phyloP scores from a whole-genome alignment of 371 early-diverging fungal species.

The Fennellomyces sp. region DNA sequence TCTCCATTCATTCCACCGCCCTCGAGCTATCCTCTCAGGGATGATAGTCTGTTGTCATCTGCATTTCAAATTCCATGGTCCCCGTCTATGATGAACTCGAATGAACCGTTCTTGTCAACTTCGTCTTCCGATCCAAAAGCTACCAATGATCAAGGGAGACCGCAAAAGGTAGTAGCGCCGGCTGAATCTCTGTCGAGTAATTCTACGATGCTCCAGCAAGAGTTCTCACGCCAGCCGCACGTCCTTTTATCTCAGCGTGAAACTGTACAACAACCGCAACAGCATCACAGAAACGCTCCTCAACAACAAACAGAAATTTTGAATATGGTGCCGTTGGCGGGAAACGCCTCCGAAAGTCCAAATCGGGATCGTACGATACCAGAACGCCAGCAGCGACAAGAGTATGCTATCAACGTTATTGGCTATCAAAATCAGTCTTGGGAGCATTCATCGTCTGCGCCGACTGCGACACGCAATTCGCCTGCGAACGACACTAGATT shows the following conservation, averaged over 20 bases:
- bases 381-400: background rate
- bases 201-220: constrained; percentile 2
- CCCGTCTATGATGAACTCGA: constrained; percentile 5
- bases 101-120: constrained; percentile 3
- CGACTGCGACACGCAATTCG: background rate
- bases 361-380: background rate
- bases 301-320: background rate
- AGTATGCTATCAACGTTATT: background rate
- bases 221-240: constrained; percentile 6
- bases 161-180: background rate
- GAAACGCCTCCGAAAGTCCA: background rate
- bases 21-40: background rate
- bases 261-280: constrained; percentile 5
- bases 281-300: background rate
- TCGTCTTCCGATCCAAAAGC: constrained; percentile 4
- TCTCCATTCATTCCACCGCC: constrained; percentile 2
- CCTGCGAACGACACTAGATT: background rate
- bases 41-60: background rate
- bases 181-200: background rate
- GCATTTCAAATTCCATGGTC: constrained; percentile 11
- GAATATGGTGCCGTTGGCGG: background rate
- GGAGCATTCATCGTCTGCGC: background rate
- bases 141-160: background rate
- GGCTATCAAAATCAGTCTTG: background rate
- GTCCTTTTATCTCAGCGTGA: constrained; percentile 4